Base-by-base conservation (phyloP, 805 yeast genomes). In the Yamadazyma akitaensis region DNA sequence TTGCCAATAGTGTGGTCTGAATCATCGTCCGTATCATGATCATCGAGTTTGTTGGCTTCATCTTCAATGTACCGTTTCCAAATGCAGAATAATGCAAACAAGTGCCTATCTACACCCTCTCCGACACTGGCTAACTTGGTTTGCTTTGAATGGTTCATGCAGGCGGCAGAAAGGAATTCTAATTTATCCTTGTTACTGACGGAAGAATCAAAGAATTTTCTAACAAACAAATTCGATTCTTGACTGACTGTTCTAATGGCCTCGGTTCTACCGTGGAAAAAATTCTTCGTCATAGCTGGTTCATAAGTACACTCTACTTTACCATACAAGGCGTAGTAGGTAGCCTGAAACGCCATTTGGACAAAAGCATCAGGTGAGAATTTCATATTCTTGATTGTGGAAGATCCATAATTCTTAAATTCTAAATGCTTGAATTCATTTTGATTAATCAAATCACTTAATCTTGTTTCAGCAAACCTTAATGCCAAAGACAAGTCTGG, bases 301-400 rank as follows among this genome's bases (percentile, higher is more conserved):
- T 90, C 97, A 63, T 90, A 90, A 5, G 96, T 88, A 53, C 95
- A 87, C 64, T 89, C 97, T 34, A 89, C 92, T 60, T 86, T 87
- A 41, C 97, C 97, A 61, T 90, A 90, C 33, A 90, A 74, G 0
- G 96, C 95, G 60, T 88, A 90, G 64, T 89, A 90, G 3, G 96
- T 89, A 8, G 94, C 88, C 65, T 90, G 97, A 72, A 89, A 88
- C 19, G 90, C 85, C 92, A 90, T 88, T 64, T 90, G 97, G 33
- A 86, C 84, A 67, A 86, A 90, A 0, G 97, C 97, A 72, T 90
- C 97, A 0, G 97, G 97, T 2, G 95, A 86, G 63, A 83, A 84
- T 51, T 89, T 91, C 81, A 88, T 84, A 48, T 80, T 80, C 62
- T 90, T 90, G 61, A 90, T 89, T 48, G 80, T 76, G 43, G 83